phyloP scores from a whole-genome alignment of 768 basidiomycete species.

The Thelephora aurantiotincta region DNA sequence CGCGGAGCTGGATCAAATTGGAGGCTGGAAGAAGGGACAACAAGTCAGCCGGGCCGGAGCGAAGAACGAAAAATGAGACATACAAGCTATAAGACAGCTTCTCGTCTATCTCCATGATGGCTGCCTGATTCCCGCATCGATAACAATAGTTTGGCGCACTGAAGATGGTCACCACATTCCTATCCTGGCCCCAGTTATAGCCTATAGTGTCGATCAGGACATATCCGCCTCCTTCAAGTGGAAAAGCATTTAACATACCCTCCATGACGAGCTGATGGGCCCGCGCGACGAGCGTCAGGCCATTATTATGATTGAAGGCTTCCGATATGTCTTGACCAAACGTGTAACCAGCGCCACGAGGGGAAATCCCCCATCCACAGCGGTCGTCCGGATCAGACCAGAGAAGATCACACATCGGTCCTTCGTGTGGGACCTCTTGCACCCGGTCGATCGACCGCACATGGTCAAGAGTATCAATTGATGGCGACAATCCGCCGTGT shows the following conservation, averaged over 20 bases:
- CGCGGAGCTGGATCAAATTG: conserved; percentile 99
- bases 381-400: conserved; percentile 99
- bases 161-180: conserved; percentile 98
- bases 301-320: conserved; percentile 99
- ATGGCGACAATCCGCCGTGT: conserved; percentile 94
- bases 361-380: conserved; percentile 98
- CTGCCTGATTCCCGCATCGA: conserved; percentile 97
- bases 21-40: conserved; percentile 42
- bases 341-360: conserved; percentile 96
- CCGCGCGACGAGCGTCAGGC: conserved; percentile 86
- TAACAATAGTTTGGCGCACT: conserved; percentile 99
- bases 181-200: conserved; percentile 97
- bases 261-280: conserved; percentile 97
- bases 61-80: conserved; percentile 17
- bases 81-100: conserved; percentile 90
- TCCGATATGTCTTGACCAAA: conserved; percentile 99
- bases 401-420: conserved; percentile 98
- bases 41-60: neutral
- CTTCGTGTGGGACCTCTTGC: conserved; percentile 98
- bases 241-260: conserved; percentile 34
- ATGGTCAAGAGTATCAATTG: conserved; percentile 98
- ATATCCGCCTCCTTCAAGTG: neutral
- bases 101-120: conserved; percentile 99
- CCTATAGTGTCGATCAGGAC: conserved; percentile 25
- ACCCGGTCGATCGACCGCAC: conserved; percentile 97